Evolutionary conservation across 805 yeast species (phyloP), one percentile per base, ranked within the genome.

Genomic region (Barnettozyma wickerhamii): DNA sequence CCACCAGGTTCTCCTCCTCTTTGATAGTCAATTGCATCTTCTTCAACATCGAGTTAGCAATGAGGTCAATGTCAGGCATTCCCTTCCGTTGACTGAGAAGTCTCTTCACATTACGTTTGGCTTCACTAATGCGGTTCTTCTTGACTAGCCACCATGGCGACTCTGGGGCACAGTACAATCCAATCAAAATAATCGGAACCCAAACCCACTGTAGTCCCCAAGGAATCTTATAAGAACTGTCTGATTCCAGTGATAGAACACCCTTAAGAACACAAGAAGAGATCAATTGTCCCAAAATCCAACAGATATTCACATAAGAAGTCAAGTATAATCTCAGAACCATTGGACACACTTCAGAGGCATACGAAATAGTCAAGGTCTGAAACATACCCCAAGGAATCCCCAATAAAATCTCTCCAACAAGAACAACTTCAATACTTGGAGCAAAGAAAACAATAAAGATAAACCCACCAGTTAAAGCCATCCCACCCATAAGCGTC

Each of bases 111-210:
- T 64, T 50, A 10, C 42, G 37, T 38, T 53, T 59, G 19, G 73
- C 72, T 15, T 67, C 66, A 4, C 45, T 57, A 19, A 45, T 32
- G 37, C 51, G 51, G 10, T 68, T 68, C 26, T 59, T 58, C 43
- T 61, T 66, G 23, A 63, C 63, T 39, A 69, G 55, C 68, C 66
- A 69, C 71, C 72, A 70, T 10, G 76, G 76, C 9, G 73, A 67
- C 35, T 71, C 74, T 1, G 75, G 74, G 17, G 72, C 68, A 12
- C 66, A 49, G 39, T 41, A 64, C 20, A 66, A 10, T 12, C 35
- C 60, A 35, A 62, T 62, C 20, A 67, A 46, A 34, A 63, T 56
- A 47, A 50, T 41, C 10, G 56, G 56, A 33, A 53, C 51, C 55
- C 55, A 53, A 12, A 46, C 35, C 58, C 58, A 53, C 31, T 53